phyloP scores from a whole-genome alignment of 345 rosid genomes.

The Rhodamnia argentea region DNA sequence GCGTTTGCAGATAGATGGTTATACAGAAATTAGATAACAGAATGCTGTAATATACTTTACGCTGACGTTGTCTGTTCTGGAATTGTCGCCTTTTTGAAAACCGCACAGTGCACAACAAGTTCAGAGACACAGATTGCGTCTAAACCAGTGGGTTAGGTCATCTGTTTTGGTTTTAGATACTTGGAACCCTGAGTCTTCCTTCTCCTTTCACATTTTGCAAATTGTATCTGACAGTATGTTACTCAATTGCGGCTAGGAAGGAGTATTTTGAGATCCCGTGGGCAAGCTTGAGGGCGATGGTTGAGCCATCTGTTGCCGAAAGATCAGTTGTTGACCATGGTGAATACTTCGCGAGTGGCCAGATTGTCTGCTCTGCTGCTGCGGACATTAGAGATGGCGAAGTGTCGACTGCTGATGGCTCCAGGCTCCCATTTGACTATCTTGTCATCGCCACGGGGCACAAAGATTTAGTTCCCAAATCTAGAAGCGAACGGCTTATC shows the following conservation, averaged over 20 bases:
- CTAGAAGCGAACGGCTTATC: constrained; percentile 21
- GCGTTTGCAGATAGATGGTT: neutral
- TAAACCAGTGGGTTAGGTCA: neutral
- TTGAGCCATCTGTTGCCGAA: constrained; percentile 33
- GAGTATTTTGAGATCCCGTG: constrained; percentile 64
- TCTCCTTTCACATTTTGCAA: neutral
- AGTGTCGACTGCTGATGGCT: constrained; percentile 23
- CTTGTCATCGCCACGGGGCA: constrained; percentile 43
- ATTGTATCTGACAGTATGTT: neutral
- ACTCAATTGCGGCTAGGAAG: constrained; percentile 24
- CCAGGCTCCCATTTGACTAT: constrained; percentile 23
- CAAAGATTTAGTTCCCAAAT: constrained; percentile 10
- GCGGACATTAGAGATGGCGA: constrained; percentile 18
- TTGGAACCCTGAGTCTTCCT: neutral
- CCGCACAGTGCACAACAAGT: neutral
- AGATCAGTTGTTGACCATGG: constrained; percentile 35
- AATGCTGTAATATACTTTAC: neutral
- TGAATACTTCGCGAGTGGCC: constrained; percentile 30
- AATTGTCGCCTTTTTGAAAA: neutral
- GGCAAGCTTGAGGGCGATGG: constrained; percentile 45
- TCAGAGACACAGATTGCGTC: neutral
- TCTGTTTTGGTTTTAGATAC: neutral
- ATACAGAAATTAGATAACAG: neutral
- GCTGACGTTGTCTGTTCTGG: neutral
- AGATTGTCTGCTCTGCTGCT: constrained; percentile 20